phyloP scores from a whole-genome alignment of 2,329 filamentous ascomycete genomes.

The Paradendryphiella salina region DNA sequence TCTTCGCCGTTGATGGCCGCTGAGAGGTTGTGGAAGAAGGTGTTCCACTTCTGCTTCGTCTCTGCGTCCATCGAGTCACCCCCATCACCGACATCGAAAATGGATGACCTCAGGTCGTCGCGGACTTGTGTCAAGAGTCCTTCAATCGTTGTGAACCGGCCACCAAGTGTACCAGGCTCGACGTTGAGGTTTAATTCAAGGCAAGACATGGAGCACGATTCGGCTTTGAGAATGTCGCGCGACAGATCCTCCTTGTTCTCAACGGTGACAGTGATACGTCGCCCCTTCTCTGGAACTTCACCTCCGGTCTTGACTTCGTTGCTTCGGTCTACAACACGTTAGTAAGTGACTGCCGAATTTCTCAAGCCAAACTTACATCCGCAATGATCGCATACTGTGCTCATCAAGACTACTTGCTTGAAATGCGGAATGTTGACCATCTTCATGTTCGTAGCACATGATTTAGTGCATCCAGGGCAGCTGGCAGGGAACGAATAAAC shows the following conservation, averaged over 20 bases:
- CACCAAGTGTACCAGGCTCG: slow-evolving; percentile 90
- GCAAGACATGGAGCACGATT: slow-evolving; percentile 84
- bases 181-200: slow-evolving; percentile 85
- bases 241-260: slow-evolving; percentile 72
- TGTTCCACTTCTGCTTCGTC: slow-evolving; percentile 73
- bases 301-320: slow-evolving; percentile 99
- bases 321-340: slow-evolving; percentile 64
- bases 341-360: slow-evolving; percentile 4
- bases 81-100: slow-evolving; percentile 76
- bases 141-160: slow-evolving; percentile 95
- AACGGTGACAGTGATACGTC: slow-evolving; percentile 78
- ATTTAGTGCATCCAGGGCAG: slow-evolving; percentile 86
- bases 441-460: slow-evolving; percentile 94
- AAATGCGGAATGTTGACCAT: slow-evolving; percentile 98
- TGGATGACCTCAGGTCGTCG: slow-evolving; percentile 82
- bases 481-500: slow-evolving; percentile 90
- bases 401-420: slow-evolving; percentile 96
- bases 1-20: slow-evolving; percentile 77
- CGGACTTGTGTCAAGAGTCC: slow-evolving; percentile 90
- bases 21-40: slow-evolving; percentile 78
- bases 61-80: slow-evolving; percentile 75
- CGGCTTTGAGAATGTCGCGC: slow-evolving; percentile 93
- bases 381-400: slow-evolving; percentile 86
- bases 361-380: slow-evolving; percentile 58
- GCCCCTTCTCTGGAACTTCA: slow-evolving; percentile 82